phyloP scores from a whole-genome alignment of 2,329 filamentous ascomycete genomes.

The Colletotrichum melonis region DNA sequence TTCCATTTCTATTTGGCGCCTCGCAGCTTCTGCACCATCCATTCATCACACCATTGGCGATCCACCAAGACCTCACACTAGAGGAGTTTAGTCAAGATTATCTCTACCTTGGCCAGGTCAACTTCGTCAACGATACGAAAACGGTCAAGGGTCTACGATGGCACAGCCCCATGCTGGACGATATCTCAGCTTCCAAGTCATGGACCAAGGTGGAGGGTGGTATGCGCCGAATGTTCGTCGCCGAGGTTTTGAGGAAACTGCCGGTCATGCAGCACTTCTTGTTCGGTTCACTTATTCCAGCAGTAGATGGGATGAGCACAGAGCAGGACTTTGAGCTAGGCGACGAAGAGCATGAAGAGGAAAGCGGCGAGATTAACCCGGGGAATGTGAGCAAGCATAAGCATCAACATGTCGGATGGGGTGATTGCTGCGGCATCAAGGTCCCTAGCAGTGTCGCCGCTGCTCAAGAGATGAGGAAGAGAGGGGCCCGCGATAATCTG shows the following conservation, averaged over 20 bases:
- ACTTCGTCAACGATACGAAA: constrained; percentile 96
- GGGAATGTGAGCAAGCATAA: constrained; percentile 74
- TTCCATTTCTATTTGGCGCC: constrained; percentile 95
- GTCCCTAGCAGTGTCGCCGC: constrained; percentile 95
- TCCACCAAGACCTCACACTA: constrained; percentile 88
- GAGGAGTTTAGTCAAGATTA: constrained; percentile 89
- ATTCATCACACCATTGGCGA: constrained; percentile 81
- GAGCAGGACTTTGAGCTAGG: constrained; percentile 63
- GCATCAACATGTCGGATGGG: constrained; percentile 82
- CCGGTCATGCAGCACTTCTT: constrained; percentile 99
- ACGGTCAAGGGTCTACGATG: constrained; percentile 93
- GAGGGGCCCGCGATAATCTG: constrained; percentile 67
- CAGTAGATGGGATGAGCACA: constrained; percentile 82
- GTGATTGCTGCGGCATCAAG: constrained; percentile 97
- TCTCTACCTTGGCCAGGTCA: constrained; percentile 91
- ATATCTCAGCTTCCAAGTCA: constrained; percentile 89
- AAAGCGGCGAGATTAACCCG: constrained; percentile 66
- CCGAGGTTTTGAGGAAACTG: constrained; percentile 90
- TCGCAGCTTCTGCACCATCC: constrained; percentile 88
- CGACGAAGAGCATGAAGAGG: constrained; percentile 62
- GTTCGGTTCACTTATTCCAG: constrained; percentile 87
- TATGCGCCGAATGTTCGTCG: constrained; percentile 97
- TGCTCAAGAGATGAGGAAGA: constrained; percentile 87
- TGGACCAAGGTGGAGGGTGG: constrained; percentile 95
- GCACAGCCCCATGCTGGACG: constrained; percentile 98